Evolutionary conservation across 73 alveolate genomes (phyloP), one percentile per base, ranked within the genome.

Genomic region (Breviolum minutum): DNA sequence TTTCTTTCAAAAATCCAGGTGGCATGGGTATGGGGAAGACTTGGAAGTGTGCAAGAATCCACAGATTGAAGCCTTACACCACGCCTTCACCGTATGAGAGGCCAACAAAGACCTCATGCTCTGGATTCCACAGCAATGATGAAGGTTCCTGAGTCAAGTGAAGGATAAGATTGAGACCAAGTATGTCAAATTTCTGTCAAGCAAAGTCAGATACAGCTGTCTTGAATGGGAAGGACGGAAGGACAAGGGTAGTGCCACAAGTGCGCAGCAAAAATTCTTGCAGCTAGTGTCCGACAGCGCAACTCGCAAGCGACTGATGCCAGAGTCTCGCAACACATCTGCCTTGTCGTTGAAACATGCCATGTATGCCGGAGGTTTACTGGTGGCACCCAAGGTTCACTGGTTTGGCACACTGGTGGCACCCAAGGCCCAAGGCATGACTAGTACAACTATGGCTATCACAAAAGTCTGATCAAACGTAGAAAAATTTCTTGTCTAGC

Each of bases 101-200:
- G 20, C 98, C 98, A 68, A 92, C 84, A 54, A 92, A 92, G n/a
- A 92, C 98, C 30, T 92, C 98, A 84, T 92, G 98, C 91, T 92
- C 68, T 66, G 98, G 91, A 68, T 92, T 76, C 98, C 98, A 92
- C 24, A 92, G 90, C 98, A 92, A 64, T 12, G 98, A 92, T 48
- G 89, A 24, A 20, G 98, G 98, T 54, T 92, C 98, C 98, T 90
- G 68, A 64, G 95, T 40, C 11, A 54, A 73, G 32, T n/a, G 82
- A n/a, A 20, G 40, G 40, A 73, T 14, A 13, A 73, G 83, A 10
- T 27, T 10, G 83, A 19, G 32, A 73, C 2, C 77, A 68, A 17
- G 77, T 68, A 2, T 68, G 24, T 4, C 17, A 17, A 68, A 68
- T 17, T 14, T 22, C 17, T 68, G 77, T 6, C 4, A 22, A 68